phyloP scores from a whole-genome alignment of 75 land plant species.

The Larix kaempferi region DNA sequence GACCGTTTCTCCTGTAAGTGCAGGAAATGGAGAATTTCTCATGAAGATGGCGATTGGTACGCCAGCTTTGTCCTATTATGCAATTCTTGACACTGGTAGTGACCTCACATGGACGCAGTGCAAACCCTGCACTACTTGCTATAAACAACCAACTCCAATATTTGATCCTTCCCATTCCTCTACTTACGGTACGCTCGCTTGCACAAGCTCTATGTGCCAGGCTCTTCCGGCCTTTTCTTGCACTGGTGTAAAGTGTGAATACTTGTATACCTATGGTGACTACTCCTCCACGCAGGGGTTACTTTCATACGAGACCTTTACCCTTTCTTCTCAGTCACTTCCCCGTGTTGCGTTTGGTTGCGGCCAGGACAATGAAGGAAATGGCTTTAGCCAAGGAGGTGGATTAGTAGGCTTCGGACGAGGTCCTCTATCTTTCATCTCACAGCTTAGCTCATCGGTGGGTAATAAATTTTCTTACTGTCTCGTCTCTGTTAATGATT shows the following conservation, averaged over 20 bases:
- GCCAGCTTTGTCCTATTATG: not conserved
- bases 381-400: slow-evolving; percentile 16
- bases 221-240: not conserved
- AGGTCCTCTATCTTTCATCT: slow-evolving; percentile 23
- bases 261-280: slow-evolving; percentile 36
- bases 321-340: slow-evolving; percentile 2
- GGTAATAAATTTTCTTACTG: slow-evolving; percentile 24
- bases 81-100: slow-evolving; percentile 9
- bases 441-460: slow-evolving; percentile 15
- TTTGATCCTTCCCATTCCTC: slow-evolving; percentile 24
- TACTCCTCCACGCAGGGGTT: slow-evolving; percentile 34
- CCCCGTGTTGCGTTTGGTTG: slow-evolving; percentile 19
- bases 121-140: slow-evolving; percentile 27
- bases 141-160: slow-evolving; percentile 22
- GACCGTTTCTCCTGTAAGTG: not conserved
- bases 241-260: slow-evolving; percentile 13
- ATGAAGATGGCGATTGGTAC: not conserved
- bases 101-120: slow-evolving; percentile 41
- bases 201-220: slow-evolving; percentile 11
- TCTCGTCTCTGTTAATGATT: slow-evolving; percentile 7
- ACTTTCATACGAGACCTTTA: slow-evolving; percentile 31
- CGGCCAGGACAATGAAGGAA: slow-evolving; percentile 35
- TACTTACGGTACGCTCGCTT: slow-evolving; percentile 11
- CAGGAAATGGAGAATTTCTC: not conserved
- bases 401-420: slow-evolving; percentile 27